Conservation (phyloP, 2,329 filamentous ascomycete genomes). For the Neurospora sp. region DNA sequence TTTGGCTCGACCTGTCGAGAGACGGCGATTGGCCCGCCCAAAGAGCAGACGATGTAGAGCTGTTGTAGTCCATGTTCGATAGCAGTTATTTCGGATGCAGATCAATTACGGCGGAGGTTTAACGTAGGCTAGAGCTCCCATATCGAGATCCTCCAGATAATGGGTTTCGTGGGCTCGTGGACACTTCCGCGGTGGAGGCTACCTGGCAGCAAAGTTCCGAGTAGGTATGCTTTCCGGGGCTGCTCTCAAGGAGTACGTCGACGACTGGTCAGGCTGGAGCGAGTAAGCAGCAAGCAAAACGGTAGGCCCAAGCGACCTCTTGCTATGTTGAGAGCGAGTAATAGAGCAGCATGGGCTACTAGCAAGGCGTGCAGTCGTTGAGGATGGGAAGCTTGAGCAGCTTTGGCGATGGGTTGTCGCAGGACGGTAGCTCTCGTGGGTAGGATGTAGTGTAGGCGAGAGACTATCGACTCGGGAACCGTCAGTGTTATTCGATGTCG, state of each 20-base stretch:
- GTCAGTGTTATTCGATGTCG: neutral
- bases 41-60: conserved; percentile 26
- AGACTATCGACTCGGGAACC: neutral
- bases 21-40: conserved; percentile 39
- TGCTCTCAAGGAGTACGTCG: neutral
- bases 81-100: neutral
- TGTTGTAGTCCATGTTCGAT: conserved; percentile 38
- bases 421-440: neutral
- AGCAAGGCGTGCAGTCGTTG: neutral
- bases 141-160: neutral
- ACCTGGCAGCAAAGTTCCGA: neutral
- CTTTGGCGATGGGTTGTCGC: neutral
- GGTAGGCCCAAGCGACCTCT: neutral
- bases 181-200: neutral
- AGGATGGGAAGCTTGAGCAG: neutral
- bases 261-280: neutral
- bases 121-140: neutral
- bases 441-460: neutral
- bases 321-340: neutral
- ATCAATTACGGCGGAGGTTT: neutral
- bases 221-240: neutral
- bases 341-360: neutral
- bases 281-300: neutral
- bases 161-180: neutral
- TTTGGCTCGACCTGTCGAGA: conserved; percentile 57